Evolutionary conservation across 768 basidiomycete species (phyloP).

Genomic region (Pilatotrama ljubarskyi): DNA sequence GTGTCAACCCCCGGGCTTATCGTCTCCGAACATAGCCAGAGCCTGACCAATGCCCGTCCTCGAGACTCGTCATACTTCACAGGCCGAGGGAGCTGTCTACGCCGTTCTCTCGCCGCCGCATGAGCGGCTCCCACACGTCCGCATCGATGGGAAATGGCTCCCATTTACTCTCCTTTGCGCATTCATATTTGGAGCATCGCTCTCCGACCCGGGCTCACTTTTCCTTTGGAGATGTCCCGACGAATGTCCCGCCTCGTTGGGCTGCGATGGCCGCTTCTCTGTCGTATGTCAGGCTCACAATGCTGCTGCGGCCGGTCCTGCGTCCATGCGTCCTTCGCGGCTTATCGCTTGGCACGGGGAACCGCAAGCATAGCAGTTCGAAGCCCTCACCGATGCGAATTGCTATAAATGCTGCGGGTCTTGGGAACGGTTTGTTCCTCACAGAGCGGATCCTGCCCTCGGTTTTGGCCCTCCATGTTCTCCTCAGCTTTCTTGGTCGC

Average conservation of each 20-base stretch:
- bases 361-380: neutral
- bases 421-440: neutral
- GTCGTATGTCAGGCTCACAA: slow-evolving; percentile 1
- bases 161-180: slow-evolving; percentile 2
- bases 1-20: neutral
- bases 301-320: slow-evolving; percentile 5
- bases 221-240: slow-evolving; percentile 8
- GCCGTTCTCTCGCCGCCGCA: slow-evolving; percentile 17
- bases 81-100: neutral
- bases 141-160: neutral
- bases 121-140: slow-evolving; percentile 12
- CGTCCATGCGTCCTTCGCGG: neutral
- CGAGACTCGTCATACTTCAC: neutral
- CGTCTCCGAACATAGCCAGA: slow-evolving; percentile 7
- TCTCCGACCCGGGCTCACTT: neutral
- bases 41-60: slow-evolving; percentile 2
- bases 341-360: slow-evolving; percentile 11
- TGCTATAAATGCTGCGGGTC: neutral
- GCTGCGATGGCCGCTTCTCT: neutral
- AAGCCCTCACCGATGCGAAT: neutral
- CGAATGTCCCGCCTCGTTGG: slow-evolving; percentile 5
- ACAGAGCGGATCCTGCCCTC: neutral
- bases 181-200: slow-evolving; percentile 2
- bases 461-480: slow-evolving; percentile 21
- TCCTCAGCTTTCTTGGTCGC: slow-evolving; percentile 22